These are phyloP conservation scores for Fusarium keratoplasticum DNA, from an alignment of 2,329 filamentous ascomycete genomes.

Conservation along the genomic window DNA sequence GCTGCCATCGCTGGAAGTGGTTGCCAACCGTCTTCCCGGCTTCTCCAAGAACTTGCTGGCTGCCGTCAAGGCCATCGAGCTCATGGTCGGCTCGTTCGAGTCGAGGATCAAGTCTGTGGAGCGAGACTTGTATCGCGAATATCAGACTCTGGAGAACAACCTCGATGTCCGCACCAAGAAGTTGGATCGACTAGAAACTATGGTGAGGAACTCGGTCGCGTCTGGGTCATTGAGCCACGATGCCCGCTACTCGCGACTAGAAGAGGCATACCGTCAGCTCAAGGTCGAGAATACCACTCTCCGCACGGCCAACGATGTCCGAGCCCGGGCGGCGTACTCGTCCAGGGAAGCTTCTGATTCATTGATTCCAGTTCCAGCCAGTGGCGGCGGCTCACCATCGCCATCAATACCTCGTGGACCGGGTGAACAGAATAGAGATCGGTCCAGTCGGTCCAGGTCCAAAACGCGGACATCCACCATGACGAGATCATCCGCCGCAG, in stretches of 20 bases:
- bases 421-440: conserved; percentile 59
- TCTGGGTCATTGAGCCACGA: conserved; percentile 58
- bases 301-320: conserved; percentile 70
- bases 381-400: conserved; percentile 60
- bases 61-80: conserved; percentile 89
- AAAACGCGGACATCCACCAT: conserved; percentile 48
- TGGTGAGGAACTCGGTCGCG: conserved; percentile 75
- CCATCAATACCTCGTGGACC: conserved; percentile 65
- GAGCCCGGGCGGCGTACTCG: conserved; percentile 61
- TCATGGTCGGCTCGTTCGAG: conserved; percentile 81
- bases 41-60: conserved; percentile 91
- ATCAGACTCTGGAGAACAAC: conserved; percentile 84
- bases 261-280: conserved; percentile 71
- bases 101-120: conserved; percentile 86
- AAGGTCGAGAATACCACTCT: conserved; percentile 78
- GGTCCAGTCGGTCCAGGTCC: conserved; percentile 47
- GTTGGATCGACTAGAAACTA: conserved; percentile 86
- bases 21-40: conserved; percentile 84
- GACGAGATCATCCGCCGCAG: conserved; percentile 47
- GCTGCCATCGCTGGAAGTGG: conserved; percentile 84
- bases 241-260: conserved; percentile 63
- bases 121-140: conserved; percentile 89
- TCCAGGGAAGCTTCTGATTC: conserved; percentile 53
- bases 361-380: conserved; percentile 43
- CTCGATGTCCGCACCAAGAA: conserved; percentile 85